phyloP scores from a whole-genome alignment of 2,329 filamentous ascomycete species.

The Scorias spongiosa region DNA sequence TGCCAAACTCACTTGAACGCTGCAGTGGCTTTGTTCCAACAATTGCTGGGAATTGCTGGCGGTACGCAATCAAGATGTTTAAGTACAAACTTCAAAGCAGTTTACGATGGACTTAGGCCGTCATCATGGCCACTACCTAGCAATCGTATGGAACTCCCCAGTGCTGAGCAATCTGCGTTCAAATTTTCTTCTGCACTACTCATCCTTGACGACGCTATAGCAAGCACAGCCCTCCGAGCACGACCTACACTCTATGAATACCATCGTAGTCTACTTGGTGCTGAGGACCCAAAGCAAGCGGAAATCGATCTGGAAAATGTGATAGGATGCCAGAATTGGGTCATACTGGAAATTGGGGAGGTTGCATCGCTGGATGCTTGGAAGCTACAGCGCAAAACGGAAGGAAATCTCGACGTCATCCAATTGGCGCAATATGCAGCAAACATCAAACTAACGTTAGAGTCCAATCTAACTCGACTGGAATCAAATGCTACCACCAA shows the following conservation, averaged over 20 bases:
- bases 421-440: not conserved
- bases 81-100: no score
- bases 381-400: constrained; percentile 34
- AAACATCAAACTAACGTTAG: not conserved
- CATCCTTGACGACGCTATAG: not conserved
- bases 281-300: not conserved
- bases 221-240: not conserved
- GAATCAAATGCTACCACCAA: no score
- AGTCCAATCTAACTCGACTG: not conserved
- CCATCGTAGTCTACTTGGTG: not conserved
- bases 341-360: constrained; percentile 38
- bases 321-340: constrained; percentile 43
- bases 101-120: no score
- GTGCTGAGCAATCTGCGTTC: not conserved
- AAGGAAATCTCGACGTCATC: not conserved
- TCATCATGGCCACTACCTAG: no score
- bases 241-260: not conserved
- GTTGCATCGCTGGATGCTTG: constrained; percentile 39
- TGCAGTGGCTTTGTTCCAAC: constrained; percentile 34
- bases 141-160: not conserved
- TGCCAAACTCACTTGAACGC: constrained; percentile 38
- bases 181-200: not conserved
- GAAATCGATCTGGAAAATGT: constrained; percentile 14
- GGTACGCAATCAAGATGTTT: no score
- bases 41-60: constrained; percentile 10